Conservation (phyloP, 257 asterid genomes). For the Salvia rosmarinus region DNA sequence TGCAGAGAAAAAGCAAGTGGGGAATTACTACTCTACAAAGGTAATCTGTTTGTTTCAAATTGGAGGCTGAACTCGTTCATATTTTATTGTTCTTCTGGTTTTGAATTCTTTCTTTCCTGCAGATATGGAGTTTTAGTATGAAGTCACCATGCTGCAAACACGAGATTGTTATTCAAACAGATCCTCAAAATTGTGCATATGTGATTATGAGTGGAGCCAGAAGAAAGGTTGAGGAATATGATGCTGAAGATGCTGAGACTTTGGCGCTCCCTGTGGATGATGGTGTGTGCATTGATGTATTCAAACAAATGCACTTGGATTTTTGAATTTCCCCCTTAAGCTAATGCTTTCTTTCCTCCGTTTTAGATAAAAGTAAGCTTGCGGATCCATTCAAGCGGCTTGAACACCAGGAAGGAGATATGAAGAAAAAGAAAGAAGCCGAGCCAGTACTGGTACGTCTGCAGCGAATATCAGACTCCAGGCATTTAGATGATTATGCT, state of each 20-base stretch:
- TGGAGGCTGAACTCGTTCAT: not conserved
- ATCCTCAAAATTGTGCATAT: slow-evolving; percentile 86
- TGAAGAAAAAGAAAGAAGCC: slow-evolving; percentile 92
- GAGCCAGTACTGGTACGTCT: slow-evolving; percentile 90
- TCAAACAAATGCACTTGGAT: not conserved
- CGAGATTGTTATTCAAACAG: slow-evolving; percentile 90
- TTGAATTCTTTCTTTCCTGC: slow-evolving; percentile 18
- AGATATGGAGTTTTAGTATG: slow-evolving; percentile 99
- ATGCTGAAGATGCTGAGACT: slow-evolving; percentile 94
- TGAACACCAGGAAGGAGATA: slow-evolving; percentile 92
- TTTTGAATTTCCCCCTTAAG: not conserved
- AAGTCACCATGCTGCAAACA: slow-evolving; percentile 93
- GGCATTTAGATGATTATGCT: slow-evolving; percentile 87
- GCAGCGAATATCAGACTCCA: slow-evolving; percentile 76
- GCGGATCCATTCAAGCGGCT: slow-evolving; percentile 88
- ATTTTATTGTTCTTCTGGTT: not conserved
- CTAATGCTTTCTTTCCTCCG: not conserved
- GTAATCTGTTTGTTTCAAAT: slow-evolving; percentile 37
- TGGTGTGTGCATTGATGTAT: slow-evolving; percentile 48
- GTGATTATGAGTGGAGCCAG: slow-evolving; percentile 82
- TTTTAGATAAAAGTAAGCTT: slow-evolving; percentile 72
- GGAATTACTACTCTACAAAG: slow-evolving; percentile 93
- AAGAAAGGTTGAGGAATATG: slow-evolving; percentile 80
- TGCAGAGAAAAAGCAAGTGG: slow-evolving; percentile 98
- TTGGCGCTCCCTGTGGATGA: slow-evolving; percentile 77